Base-by-base conservation (phyloP, 1,139 yeast genomes). In the Hanseniaspora gamundiae region DNA sequence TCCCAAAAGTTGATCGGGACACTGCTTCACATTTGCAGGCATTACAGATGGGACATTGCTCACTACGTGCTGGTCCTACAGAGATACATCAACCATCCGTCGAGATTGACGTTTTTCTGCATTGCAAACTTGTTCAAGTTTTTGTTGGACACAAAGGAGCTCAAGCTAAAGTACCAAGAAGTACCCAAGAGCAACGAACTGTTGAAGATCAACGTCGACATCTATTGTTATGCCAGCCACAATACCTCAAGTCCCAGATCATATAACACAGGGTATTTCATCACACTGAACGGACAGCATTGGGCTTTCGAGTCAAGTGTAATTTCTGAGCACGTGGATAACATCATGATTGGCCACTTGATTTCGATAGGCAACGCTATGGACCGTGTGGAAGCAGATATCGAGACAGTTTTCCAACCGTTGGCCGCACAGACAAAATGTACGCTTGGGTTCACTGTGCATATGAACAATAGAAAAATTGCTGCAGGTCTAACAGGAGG, bases 61-160 rank as follows among this genome's bases (percentile, higher is more conserved):
- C 52, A 52, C 7, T 53, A 50, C 24, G 52, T 58, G 31, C 58
- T 67, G 39, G 58, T 65, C 36, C 55, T 65, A 22, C 26, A 49
- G 39, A 13, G 42, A n/a, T 39, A 41, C 8, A 42, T 27, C 11
- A 43, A 29, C 2, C 40, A 17, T 42, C 39, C 24, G 39, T 49
- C 35, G 28, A 17, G 42, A 19, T 19, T 36, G 36, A 38, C n/a
- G 6, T 28, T 13, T n/a, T 28, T 28, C 6, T 28, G 31, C 13
- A 28, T 28, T n/a, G 4, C 4, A 6, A 10, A 11, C 6, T 28
- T 28, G 31, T 28, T 13, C 31, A 10, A n/a, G 5, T 28, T 13
- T 28, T 10, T 28, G 16, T 7, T 13, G 16, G n/a, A 10, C 16
- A 28, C 31, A 28, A 28, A n/a, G 16, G 31, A 11, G n/a, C 13